A percentile compares a stretch with the other conserved stretches of the same genome.
These are phyloP conservation scores for Biancaea sappan DNA, from an alignment of 306 rosid species.

Conservation along the genomic window DNA sequence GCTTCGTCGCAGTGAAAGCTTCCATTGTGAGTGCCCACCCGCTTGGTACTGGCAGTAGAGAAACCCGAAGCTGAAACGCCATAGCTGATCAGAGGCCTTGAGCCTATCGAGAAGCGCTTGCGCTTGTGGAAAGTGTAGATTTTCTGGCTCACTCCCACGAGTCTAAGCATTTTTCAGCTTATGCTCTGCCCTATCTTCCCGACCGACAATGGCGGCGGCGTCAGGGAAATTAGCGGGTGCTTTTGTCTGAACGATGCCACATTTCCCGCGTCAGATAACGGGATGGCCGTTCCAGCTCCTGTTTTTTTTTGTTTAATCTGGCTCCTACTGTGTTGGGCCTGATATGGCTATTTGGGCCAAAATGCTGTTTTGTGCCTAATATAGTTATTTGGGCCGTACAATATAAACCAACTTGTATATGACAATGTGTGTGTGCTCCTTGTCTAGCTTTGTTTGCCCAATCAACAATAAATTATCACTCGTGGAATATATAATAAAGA, in stretches of 20 bases:
- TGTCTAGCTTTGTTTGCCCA: no score
- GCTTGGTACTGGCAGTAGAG: conserved; percentile 36
- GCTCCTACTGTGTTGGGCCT: background rate
- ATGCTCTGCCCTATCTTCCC: background rate
- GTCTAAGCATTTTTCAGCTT: conserved; percentile 27
- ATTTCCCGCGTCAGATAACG: background rate
- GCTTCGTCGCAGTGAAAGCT: conserved; percentile 72
- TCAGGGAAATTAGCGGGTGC: background rate
- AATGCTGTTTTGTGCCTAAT: background rate
- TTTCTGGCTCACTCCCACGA: background rate
- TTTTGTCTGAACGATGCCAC: background rate
- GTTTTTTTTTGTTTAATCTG: no score
- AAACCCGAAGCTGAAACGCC: conserved; percentile 30
- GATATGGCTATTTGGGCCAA: background rate
- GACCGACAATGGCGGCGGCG: background rate
- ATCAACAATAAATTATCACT: no score
- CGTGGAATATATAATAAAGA: no score
- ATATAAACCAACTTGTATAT: no score
- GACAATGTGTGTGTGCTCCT: no score
- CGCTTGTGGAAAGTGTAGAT: conserved; percentile 1
- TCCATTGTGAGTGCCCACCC: conserved; percentile 61
- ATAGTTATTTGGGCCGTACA: background rate
- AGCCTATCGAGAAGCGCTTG: conserved; percentile 3
- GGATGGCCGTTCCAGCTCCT: background rate
- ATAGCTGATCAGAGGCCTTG: background rate